These are phyloP conservation scores for Lotmaria passim DNA, from an alignment of 208 protist genomes.

Conservation along the genomic window DNA sequence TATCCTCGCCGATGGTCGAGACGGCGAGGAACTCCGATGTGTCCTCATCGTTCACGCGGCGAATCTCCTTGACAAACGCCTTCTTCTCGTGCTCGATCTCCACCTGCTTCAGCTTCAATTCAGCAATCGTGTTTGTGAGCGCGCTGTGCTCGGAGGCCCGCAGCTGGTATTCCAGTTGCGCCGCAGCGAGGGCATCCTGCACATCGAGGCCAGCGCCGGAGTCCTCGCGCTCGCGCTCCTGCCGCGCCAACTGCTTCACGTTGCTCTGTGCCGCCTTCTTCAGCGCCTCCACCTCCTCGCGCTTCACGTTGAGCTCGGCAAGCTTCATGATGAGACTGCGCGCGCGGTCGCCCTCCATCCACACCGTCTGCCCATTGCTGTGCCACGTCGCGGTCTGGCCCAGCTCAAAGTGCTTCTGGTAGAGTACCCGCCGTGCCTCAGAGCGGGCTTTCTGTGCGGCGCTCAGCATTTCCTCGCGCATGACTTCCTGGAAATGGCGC, in stretches of 20 bases:
- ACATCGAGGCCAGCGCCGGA: constrained; percentile 38
- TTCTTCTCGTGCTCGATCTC: constrained; percentile 78
- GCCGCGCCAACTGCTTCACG: constrained; percentile 55
- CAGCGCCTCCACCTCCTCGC: constrained; percentile 57
- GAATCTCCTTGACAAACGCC: constrained; percentile 81
- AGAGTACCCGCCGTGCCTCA: constrained; percentile 64
- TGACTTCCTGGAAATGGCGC: constrained; percentile 49
- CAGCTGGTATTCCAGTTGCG: constrained; percentile 59
- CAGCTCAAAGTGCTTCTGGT: constrained; percentile 76
- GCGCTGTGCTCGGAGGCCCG: constrained; percentile 60
- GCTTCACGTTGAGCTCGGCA: constrained; percentile 39
- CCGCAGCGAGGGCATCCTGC: constrained; percentile 53
- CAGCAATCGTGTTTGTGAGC: constrained; percentile 41
- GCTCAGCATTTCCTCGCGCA: constrained; percentile 61
- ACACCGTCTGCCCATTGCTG: constrained; percentile 61
- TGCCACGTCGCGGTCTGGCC: constrained; percentile 71
- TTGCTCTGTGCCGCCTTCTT: constrained; percentile 62
- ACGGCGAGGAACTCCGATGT: constrained; percentile 65
- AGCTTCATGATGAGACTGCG: constrained; percentile 55
- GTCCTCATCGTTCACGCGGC: constrained; percentile 80
- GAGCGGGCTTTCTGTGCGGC: constrained; percentile 43
- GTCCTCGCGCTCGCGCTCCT: constrained; percentile 63
- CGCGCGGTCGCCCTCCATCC: constrained; percentile 71
- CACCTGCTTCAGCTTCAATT: constrained; percentile 44
- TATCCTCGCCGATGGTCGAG: constrained; percentile 50